Evolutionary conservation across 1,284 basidiomycete genomes (phyloP).

Genomic region (Lentinula novae-zelandiae): DNA sequence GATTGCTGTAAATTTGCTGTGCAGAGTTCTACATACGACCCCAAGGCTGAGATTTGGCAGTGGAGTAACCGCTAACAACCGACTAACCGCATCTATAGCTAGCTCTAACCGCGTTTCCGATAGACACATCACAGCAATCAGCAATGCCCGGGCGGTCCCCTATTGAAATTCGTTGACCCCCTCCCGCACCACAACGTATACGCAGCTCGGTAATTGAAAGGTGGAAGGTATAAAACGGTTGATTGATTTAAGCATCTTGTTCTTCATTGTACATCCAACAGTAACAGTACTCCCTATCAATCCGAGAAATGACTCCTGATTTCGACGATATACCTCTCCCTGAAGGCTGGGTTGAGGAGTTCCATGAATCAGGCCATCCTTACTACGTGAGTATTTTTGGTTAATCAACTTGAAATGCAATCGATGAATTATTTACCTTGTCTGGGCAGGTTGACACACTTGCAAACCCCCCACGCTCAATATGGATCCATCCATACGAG

Average conservation of each 20-base stretch:
- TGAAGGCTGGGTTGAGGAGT: slow-evolving; percentile 59
- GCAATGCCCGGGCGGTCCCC: not conserved
- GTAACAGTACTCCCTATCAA: not conserved
- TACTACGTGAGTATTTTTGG: slow-evolving; percentile 36
- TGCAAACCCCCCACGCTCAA: slow-evolving; percentile 57
- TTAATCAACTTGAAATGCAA: not conserved
- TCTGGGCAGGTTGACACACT: slow-evolving; percentile 53
- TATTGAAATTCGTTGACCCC: not conserved
- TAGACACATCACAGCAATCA: not conserved
- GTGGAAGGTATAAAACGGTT: not conserved
- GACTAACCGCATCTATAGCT: not conserved
- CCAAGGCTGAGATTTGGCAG: not conserved
- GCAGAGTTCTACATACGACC: not conserved
- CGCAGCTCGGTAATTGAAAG: not conserved
- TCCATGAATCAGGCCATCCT: slow-evolving; percentile 41
- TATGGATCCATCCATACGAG: slow-evolving; percentile 70
- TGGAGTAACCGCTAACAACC: not conserved
- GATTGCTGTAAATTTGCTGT: not conserved
- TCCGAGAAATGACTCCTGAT: slow-evolving; percentile 2
- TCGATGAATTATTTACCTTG: not conserved
- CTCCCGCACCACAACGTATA: too few relatives aligned
- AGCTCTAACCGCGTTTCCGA: not conserved
- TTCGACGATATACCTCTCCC: slow-evolving; percentile 37
- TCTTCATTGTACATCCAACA: not conserved
- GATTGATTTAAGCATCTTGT: not conserved